Conservation (phyloP, 495 filamentous ascomycete species). For the Penicillium atrosanguineum region DNA sequence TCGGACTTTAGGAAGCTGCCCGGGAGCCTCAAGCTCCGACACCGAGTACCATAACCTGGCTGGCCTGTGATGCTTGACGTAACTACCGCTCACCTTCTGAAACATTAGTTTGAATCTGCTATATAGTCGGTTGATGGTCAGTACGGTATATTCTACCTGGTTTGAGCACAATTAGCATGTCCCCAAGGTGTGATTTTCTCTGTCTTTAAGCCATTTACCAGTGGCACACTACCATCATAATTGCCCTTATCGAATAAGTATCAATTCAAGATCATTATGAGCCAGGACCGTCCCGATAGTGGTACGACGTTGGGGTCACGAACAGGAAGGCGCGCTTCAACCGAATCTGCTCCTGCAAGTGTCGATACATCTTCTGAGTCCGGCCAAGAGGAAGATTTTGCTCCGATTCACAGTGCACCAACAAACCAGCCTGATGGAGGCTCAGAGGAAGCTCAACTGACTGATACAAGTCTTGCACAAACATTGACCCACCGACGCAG, state of each 20-base stretch:
- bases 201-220: neutral
- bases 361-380: constrained; percentile 1
- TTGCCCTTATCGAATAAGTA: neutral
- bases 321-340: neutral
- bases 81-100: constrained; percentile 7
- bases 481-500: constrained; percentile 52
- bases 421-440: neutral
- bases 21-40: constrained; percentile 7
- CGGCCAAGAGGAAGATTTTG: neutral
- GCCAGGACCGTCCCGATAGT: neutral
- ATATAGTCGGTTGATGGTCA: neutral
- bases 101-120: neutral
- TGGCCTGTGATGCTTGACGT: constrained; percentile 20
- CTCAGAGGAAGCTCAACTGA: constrained; percentile 12
- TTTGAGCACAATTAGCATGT: neutral
- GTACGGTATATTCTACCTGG: neutral
- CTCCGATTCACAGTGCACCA: constrained; percentile 3
- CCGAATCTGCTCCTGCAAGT: neutral
- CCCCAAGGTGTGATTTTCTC: neutral
- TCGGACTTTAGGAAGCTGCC: neutral
- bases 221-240: neutral
- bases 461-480: constrained; percentile 51
- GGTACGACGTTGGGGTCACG: neutral
- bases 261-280: neutral
- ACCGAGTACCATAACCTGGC: constrained; percentile 1